A percentile compares a stretch with the other conserved stretches of the same genome.
These are phyloP conservation scores for Globisporangium emineosum DNA, from an alignment of 352 stramenopile genomes.

Conservation along the genomic window DNA sequence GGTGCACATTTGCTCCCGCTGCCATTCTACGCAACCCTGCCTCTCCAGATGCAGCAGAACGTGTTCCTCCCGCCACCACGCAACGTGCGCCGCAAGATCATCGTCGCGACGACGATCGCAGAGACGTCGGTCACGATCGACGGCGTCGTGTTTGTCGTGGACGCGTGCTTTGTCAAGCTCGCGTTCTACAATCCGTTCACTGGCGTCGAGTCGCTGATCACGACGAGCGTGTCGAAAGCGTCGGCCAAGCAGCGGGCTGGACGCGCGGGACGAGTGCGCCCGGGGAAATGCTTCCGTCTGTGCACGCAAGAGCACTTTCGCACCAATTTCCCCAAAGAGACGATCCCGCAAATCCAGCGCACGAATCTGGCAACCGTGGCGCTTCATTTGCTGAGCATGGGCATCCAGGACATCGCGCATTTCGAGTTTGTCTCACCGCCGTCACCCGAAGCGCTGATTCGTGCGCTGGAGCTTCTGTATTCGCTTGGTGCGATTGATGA, in stretches of 20 bases:
- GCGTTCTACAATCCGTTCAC: constrained; percentile 82
- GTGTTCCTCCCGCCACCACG: constrained; percentile 85
- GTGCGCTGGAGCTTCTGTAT: constrained; percentile 66
- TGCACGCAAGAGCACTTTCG: constrained; percentile 63
- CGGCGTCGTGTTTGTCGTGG: constrained; percentile 88
- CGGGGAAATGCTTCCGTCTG: constrained; percentile 79
- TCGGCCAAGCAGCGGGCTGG: constrained; percentile 94
- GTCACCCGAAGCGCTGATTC: constrained; percentile 65
- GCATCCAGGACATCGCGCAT: constrained; percentile 80
- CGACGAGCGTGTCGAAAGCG: constrained; percentile 95
- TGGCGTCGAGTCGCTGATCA: constrained; percentile 81
- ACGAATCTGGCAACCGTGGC: constrained; percentile 69
- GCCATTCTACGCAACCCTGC: constrained; percentile 92
- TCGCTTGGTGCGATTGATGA: constrained; percentile 64
- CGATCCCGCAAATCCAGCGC: constrained; percentile 82
- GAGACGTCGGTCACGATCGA: constrained; percentile 98
- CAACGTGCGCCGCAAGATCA: constrained; percentile 71
- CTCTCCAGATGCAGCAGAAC: constrained; percentile 89
- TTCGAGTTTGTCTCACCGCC: constrained; percentile 84
- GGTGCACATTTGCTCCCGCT: constrained; percentile 51
- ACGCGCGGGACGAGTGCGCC: constrained; percentile 87
- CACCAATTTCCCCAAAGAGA: constrained; percentile 46
- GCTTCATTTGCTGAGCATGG: constrained; percentile 78
- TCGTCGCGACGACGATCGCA: constrained; percentile 91
- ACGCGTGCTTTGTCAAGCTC: constrained; percentile 80